These are phyloP conservation scores for Yamadazyma membranifaciens DNA, from an alignment of 1,139 yeast genomes.

Conservation along the genomic window DNA sequence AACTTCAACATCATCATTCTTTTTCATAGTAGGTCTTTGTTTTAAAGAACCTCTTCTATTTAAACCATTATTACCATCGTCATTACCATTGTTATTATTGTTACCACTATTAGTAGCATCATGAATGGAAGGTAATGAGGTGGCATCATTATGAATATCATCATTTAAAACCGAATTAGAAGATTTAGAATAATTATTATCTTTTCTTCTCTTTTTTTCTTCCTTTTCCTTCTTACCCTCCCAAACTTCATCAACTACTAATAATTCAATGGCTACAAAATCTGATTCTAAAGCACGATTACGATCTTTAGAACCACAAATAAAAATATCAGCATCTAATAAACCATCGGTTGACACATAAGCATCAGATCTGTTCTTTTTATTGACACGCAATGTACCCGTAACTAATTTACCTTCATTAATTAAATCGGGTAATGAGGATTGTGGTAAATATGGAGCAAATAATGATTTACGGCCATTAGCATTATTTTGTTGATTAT, in stretches of 20 bases:
- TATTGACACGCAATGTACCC: conserved; percentile 89
- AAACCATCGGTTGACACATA: conserved; percentile 95
- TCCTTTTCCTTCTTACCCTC: conserved; percentile 94
- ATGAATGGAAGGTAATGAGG: conserved; percentile 38
- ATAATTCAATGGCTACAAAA: conserved; percentile 88
- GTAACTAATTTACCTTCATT: conserved; percentile 90
- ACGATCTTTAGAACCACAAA: conserved; percentile 98
- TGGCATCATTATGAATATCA: conserved; percentile 71
- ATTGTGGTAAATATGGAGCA: conserved; percentile 95
- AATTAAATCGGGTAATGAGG: conserved; percentile 83
- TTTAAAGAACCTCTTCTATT: conserved; percentile 88
- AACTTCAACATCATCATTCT: conserved; percentile 96
- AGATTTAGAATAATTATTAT: conserved; percentile 43
- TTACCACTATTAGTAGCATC: conserved; percentile 13
- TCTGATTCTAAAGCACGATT: conserved; percentile 97
- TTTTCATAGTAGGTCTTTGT: conserved; percentile 97
- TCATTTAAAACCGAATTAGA: conserved; percentile 45
- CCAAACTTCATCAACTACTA: conserved; percentile 98
- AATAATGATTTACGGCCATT: conserved; percentile 78
- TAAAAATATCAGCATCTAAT: conserved; percentile 92
- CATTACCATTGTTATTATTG: conserved; percentile 12
- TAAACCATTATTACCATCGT: conserved; percentile 35
- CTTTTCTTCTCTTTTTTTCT: conserved; percentile 93
- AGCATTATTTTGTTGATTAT: conserved; percentile 17
- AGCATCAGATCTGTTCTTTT: conserved; percentile 95